phyloP scores from a whole-genome alignment of 345 rosid genomes.

The Citrus maxima region DNA sequence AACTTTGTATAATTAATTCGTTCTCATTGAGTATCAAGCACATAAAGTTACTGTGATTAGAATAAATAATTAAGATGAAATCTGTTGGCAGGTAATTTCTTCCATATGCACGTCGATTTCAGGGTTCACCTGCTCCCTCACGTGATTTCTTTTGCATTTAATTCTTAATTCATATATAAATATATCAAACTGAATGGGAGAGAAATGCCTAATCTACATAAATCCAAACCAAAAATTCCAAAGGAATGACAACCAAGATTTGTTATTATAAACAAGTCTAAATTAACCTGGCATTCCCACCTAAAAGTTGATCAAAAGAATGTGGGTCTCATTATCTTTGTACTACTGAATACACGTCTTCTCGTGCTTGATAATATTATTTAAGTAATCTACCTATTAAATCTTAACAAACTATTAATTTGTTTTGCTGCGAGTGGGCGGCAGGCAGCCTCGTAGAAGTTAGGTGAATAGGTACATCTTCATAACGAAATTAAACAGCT shows the following conservation, averaged over 20 bases:
- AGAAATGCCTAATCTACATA: conserved; percentile 38
- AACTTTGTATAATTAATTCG: too few relatives aligned
- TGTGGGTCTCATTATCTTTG: background rate
- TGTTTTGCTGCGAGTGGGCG: background rate
- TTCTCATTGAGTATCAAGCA: background rate
- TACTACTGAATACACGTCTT: background rate
- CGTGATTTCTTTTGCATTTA: conserved; percentile 8
- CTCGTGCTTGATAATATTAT: background rate
- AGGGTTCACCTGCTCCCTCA: conserved; percentile 17
- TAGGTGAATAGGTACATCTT: background rate
- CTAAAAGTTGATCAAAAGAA: conserved; percentile 24
- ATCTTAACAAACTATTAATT: background rate
- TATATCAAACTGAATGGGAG: background rate
- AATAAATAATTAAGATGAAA: background rate
- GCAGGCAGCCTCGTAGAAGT: background rate
- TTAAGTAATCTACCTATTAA: background rate
- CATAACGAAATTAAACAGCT: background rate
- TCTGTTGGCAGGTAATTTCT: background rate
- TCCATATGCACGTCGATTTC: background rate
- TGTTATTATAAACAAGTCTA: conserved; percentile 5
- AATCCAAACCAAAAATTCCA: conserved; percentile 55
- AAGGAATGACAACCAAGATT: conserved; percentile 50
- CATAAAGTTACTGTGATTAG: background rate
- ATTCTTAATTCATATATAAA: background rate
- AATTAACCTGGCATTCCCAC: conserved; percentile 33